Conservation (phyloP, 2,329 filamentous ascomycete species). For the Fusarium liriodendri region DNA sequence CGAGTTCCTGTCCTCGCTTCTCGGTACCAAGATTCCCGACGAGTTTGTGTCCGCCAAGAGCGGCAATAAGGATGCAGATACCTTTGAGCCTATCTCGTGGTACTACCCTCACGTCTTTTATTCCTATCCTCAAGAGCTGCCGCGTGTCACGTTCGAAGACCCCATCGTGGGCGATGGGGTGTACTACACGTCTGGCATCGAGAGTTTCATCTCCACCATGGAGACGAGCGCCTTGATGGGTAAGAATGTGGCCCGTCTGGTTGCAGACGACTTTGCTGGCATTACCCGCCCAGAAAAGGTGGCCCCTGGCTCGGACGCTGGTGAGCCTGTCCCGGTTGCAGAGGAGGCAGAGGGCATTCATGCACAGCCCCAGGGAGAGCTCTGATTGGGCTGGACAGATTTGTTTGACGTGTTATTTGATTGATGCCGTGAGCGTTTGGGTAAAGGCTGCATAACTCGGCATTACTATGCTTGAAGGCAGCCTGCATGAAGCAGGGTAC, state of each 20-base stretch:
- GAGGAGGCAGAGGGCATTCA: constrained; percentile 10
- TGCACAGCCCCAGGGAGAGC: constrained; percentile 24
- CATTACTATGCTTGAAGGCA: background rate
- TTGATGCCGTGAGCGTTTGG: background rate
- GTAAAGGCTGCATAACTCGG: background rate
- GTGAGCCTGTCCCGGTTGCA: constrained; percentile 4
- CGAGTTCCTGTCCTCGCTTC: constrained; percentile 63
- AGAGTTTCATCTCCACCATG: constrained; percentile 97
- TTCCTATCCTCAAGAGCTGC: constrained; percentile 87
- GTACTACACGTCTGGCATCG: constrained; percentile 82
- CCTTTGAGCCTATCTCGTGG: constrained; percentile 74
- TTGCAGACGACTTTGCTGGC: constrained; percentile 68
- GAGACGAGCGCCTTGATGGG: constrained; percentile 95
- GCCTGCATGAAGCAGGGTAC: background rate
- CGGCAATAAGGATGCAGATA: constrained; percentile 49
- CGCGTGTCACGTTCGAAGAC: constrained; percentile 88
- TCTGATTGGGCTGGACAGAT: constrained; percentile 15
- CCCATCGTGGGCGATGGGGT: constrained; percentile 73
- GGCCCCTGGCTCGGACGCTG: background rate
- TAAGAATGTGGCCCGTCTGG: constrained; percentile 80
- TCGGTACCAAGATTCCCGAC: constrained; percentile 61
- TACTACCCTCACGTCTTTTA: constrained; percentile 82
- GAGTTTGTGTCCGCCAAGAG: constrained; percentile 47
- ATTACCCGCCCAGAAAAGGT: constrained; percentile 24
- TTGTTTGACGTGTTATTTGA: background rate